Evolutionary conservation across 805 yeast species (phyloP).

Genomic region (Suhomyces sp.): DNA sequence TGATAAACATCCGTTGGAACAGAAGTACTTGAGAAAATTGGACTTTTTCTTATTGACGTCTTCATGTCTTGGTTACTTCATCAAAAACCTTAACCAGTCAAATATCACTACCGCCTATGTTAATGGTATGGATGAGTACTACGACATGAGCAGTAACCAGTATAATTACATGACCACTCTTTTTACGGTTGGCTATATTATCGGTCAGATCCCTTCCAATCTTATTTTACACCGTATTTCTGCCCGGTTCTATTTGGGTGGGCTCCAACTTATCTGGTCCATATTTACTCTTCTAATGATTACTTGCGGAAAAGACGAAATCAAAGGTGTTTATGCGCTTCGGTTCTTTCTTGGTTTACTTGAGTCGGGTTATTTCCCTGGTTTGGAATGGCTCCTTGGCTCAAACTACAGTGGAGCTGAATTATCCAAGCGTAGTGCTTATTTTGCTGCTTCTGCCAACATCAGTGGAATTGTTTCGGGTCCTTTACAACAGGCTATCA

Average conservation of each 20-base stretch:
- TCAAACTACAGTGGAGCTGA: conserved; percentile 34
- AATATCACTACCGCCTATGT: conserved; percentile 47
- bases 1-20: conserved; percentile 37
- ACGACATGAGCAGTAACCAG: conserved; percentile 39
- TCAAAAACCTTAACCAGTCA: conserved; percentile 41
- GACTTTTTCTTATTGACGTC: conserved; percentile 30
- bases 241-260: conserved; percentile 44
- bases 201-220: conserved; percentile 51
- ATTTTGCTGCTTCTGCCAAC: conserved; percentile 32
- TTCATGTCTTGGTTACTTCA: conserved; percentile 52
- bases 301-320: conserved; percentile 21
- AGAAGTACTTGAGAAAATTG: conserved; percentile 30
- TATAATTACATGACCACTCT: conserved; percentile 43
- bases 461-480: conserved; percentile 37
- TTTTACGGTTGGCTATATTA: conserved; percentile 52
- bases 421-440: conserved; percentile 32
- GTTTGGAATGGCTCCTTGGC: conserved; percentile 34
- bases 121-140: conserved; percentile 48
- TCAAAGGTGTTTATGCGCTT: conserved; percentile 26
- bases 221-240: conserved; percentile 39
- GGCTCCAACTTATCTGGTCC: conserved; percentile 45
- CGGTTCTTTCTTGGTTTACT: conserved; percentile 43
- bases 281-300: conserved; percentile 37
- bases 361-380: conserved; percentile 55
- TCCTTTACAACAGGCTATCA: conserved; percentile 32